These are phyloP conservation scores for Ramichloridium luteum DNA, from an alignment of 2,329 filamentous ascomycete species.

Conservation along the genomic window DNA sequence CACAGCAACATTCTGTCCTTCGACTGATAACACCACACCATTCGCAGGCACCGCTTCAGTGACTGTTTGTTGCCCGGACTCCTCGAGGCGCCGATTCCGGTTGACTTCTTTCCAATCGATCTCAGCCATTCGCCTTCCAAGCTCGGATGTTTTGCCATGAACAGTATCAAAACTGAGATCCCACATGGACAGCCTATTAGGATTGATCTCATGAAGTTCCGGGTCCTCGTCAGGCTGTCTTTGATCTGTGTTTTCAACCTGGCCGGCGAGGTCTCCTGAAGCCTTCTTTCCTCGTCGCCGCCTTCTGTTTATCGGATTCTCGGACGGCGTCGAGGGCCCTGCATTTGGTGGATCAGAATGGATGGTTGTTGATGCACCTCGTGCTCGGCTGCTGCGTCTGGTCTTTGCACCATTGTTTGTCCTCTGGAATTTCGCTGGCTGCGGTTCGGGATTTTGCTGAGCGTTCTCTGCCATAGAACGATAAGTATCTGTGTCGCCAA, in stretches of 20 bases:
- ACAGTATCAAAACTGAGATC: constrained; percentile 52
- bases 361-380: too few relatives aligned
- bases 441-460: too few relatives aligned
- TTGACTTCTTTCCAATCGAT: constrained; percentile 46
- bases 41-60: constrained; percentile 4
- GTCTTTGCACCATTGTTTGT: too few relatives aligned
- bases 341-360: too few relatives aligned
- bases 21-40: constrained; percentile 11
- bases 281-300: constrained; percentile 7
- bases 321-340: too few relatives aligned
- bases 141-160: constrained; percentile 58
- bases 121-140: constrained; percentile 59
- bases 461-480: too few relatives aligned
- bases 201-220: constrained; percentile 44
- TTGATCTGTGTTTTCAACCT: constrained; percentile 5
- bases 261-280: constrained; percentile 5
- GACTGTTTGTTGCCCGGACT: constrained; percentile 6
- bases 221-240: constrained; percentile 14
- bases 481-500: too few relatives aligned
- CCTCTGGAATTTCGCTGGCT: too few relatives aligned
- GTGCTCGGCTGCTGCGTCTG: too few relatives aligned
- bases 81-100: constrained; percentile 27
- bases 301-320: too few relatives aligned
- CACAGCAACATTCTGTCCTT: constrained; percentile 12
- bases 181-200: constrained; percentile 55